phyloP scores from a whole-genome alignment of 2,329 filamentous ascomycete species.

The Talaromyces sp. region DNA sequence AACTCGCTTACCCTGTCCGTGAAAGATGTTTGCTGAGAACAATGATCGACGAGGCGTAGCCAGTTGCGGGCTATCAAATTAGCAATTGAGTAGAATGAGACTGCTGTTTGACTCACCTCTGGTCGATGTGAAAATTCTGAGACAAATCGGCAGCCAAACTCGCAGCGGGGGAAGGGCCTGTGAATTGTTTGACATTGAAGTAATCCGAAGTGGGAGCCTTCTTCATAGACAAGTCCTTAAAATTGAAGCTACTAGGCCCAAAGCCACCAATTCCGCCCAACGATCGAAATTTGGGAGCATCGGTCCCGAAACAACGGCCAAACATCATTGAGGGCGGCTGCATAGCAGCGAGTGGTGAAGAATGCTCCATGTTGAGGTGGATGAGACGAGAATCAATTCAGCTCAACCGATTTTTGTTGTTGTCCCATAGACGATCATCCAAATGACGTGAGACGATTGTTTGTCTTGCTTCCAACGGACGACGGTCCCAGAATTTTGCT shows the following conservation, averaged over 20 bases:
- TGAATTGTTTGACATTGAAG: slow-evolving; percentile 73
- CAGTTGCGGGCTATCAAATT: slow-evolving; percentile 65
- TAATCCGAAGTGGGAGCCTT: slow-evolving; percentile 64
- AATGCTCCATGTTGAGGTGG: slow-evolving; percentile 69
- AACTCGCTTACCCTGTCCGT: slow-evolving; percentile 52
- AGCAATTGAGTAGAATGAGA: neutral
- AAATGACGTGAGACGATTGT: slow-evolving; percentile 14
- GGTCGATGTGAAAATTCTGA: slow-evolving; percentile 94
- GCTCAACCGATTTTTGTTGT: neutral
- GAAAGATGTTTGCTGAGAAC: slow-evolving; percentile 71
- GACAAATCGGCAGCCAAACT: slow-evolving; percentile 91
- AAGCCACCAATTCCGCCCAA: slow-evolving; percentile 54
- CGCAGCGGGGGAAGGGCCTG: slow-evolving; percentile 83
- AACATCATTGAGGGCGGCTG: slow-evolving; percentile 65
- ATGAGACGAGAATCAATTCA: slow-evolving; percentile 6
- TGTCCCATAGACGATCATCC: slow-evolving; percentile 11
- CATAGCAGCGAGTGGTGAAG: slow-evolving; percentile 90
- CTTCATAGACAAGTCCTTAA: slow-evolving; percentile 71
- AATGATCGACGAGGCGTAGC: slow-evolving; percentile 80
- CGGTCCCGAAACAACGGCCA: slow-evolving; percentile 60
- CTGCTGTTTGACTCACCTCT: slow-evolving; percentile 59
- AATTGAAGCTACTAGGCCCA: slow-evolving; percentile 67
- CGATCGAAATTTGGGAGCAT: slow-evolving; percentile 52
- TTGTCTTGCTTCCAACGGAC: slow-evolving; percentile 3
- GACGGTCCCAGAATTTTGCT: neutral